Evolutionary conservation across 1,139 yeast species (phyloP), one percentile per base, ranked within the genome.

Genomic region (Hanseniaspora sp.): DNA sequence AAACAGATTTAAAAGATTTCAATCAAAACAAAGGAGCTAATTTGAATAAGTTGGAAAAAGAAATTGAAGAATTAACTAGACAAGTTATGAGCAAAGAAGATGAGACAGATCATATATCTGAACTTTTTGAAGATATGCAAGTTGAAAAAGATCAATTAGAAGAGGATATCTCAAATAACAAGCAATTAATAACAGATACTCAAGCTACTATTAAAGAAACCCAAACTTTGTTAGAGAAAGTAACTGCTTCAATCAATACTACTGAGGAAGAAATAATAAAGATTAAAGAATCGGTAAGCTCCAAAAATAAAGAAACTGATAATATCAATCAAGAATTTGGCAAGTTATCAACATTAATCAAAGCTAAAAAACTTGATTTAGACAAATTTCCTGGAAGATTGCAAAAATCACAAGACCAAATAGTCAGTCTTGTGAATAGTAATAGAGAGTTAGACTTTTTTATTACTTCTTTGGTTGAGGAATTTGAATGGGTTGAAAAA

Each of bases 1-100:
- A 85, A 63, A 76, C 72, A 37, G 98, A 94, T 66, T 86, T 88
- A 73, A 73, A 74, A 53, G 98, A 94, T 61, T 90, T 90, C 66
- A 79, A 78, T 58, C 74, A 72, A 55, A 86, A 94, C 66, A 90
- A 88, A 61, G 87, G 90, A 0, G 77, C 83, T 1, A 94, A 92
- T 66, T 73, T 94, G 56, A 78, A 79, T 55, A 79, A 84, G 60
- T 71, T 94, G 55, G 79, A 81, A 62, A 62, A 66, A 30, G 90
- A 85, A 59, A 72, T 84, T 12, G 63, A 65, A 2, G 48, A 58
- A 6, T 64, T 83, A 48, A 69, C 74, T 18, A 59, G 63, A 13
- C 64, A 68, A 33, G 67, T 82, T 0, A 60, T 60, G 1, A 59
- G 69, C 1, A 71, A 77, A 54, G 80, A 78, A 55, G 63, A 64